phyloP scores from a whole-genome alignment of 306 rosid genomes.

The Pachyrhizus erosus region DNA sequence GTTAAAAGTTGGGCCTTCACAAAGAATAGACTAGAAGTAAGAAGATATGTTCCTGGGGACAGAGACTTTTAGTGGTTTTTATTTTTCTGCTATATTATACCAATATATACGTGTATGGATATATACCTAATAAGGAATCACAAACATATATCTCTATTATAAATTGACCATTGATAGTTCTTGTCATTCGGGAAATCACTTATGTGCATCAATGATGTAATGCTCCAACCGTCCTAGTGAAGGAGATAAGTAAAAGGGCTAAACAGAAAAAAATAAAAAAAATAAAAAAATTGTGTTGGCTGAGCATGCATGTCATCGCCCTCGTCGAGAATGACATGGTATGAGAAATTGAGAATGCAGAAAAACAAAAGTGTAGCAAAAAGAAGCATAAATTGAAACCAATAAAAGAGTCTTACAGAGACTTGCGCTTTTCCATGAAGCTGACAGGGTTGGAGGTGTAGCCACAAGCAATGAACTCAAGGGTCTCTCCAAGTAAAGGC shows the following conservation, averaged over 20 bases:
- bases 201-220: conserved; percentile 45
- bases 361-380: neutral
- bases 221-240: conserved; percentile 28
- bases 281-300: conserved; percentile 1
- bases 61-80: conserved; percentile 33
- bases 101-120: conserved; percentile 3
- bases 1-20: conserved; percentile 40
- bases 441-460: conserved; percentile 75
- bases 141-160: conserved; percentile 32
- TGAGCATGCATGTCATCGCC: conserved; percentile 39
- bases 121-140: conserved; percentile 34
- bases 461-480: conserved; percentile 86
- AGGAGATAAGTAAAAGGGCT: conserved; percentile 20
- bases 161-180: conserved; percentile 42
- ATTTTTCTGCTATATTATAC: conserved; percentile 24
- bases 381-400: conserved; percentile 24
- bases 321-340: conserved; percentile 36
- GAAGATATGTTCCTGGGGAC: conserved; percentile 39
- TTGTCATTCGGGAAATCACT: conserved; percentile 31
- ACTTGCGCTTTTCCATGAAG: conserved; percentile 94
- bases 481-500: conserved; percentile 94
- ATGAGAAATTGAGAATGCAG: neutral
- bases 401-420: conserved; percentile 62
- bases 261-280: neutral
- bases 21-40: conserved; percentile 40